phyloP scores from a whole-genome alignment of 345 rosid genomes.

The Salix arbutifolia region DNA sequence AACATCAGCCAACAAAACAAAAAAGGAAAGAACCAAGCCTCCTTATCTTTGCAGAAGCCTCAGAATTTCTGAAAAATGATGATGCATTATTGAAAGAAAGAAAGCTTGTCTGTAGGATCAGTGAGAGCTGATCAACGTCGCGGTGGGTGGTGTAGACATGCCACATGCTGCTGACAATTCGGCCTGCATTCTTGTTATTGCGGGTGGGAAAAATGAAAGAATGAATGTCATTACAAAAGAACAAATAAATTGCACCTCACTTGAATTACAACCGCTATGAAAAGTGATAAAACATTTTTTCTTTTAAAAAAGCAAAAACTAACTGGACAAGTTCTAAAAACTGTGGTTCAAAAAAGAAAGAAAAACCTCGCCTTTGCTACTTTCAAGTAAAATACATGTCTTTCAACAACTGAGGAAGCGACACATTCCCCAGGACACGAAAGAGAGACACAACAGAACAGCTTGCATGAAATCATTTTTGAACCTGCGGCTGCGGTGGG shows the following conservation, averaged over 20 bases:
- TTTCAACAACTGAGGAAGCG: background rate
- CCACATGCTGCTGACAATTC: too few relatives aligned
- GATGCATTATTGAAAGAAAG: too few relatives aligned
- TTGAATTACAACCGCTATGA: too few relatives aligned
- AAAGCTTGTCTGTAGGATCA: too few relatives aligned
- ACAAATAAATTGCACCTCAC: background rate
- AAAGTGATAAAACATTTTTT: background rate
- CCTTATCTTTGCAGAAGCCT: too few relatives aligned
- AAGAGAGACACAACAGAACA: background rate
- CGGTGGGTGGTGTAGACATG: too few relatives aligned
- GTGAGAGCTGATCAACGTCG: too few relatives aligned
- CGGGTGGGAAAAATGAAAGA: background rate
- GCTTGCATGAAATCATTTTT: slow-evolving; percentile 11
- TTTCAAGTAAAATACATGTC: background rate
- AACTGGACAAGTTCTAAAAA: background rate
- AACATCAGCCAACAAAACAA: too few relatives aligned
- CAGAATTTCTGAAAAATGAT: too few relatives aligned
- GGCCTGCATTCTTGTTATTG: background rate
- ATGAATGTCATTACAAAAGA: background rate
- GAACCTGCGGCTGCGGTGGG: slow-evolving; percentile 19
- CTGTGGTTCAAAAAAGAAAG: background rate
- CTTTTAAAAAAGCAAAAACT: background rate
- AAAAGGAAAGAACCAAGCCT: too few relatives aligned
- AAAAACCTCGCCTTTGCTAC: background rate
- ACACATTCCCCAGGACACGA: background rate